phyloP scores from a whole-genome alignment of 169 alveolate genomes.

The Plasmodium inui region DNA sequence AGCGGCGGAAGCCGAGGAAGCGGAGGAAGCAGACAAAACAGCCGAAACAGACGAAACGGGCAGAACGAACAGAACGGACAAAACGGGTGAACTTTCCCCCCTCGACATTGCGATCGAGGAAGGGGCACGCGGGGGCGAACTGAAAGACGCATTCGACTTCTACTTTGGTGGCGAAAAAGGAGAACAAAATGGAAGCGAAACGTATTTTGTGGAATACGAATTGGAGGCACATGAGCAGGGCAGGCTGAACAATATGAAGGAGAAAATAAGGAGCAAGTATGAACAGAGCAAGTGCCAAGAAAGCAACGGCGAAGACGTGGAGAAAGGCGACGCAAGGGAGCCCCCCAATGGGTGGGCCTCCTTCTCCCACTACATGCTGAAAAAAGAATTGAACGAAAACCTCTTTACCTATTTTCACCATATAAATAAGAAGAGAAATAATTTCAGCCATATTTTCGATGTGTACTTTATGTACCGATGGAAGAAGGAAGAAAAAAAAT shows the following conservation, averaged over 20 bases:
- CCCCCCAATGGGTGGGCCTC: background rate
- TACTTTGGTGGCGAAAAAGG: slow-evolving; percentile 19
- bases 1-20: no score
- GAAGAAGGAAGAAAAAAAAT: slow-evolving; percentile 34
- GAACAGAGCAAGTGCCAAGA: background rate
- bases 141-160: slow-evolving; percentile 29
- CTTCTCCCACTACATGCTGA: slow-evolving; percentile 53
- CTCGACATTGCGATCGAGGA: slow-evolving; percentile 15
- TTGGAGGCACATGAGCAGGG: background rate
- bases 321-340: background rate
- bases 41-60: no score
- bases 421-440: slow-evolving; percentile 65
- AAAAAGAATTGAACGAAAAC: slow-evolving; percentile 56
- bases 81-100: background rate
- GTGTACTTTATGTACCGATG: slow-evolving; percentile 59
- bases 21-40: no score
- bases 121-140: background rate
- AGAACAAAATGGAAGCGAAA: background rate
- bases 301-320: background rate
- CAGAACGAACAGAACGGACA: no score
- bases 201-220: slow-evolving; percentile 16
- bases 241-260: slow-evolving; percentile 14
- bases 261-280: slow-evolving; percentile 33
- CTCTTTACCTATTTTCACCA: slow-evolving; percentile 60
- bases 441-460: slow-evolving; percentile 35